Evolutionary conservation across 768 basidiomycete species (phyloP).

Genomic region (Suillus clintonianus): DNA sequence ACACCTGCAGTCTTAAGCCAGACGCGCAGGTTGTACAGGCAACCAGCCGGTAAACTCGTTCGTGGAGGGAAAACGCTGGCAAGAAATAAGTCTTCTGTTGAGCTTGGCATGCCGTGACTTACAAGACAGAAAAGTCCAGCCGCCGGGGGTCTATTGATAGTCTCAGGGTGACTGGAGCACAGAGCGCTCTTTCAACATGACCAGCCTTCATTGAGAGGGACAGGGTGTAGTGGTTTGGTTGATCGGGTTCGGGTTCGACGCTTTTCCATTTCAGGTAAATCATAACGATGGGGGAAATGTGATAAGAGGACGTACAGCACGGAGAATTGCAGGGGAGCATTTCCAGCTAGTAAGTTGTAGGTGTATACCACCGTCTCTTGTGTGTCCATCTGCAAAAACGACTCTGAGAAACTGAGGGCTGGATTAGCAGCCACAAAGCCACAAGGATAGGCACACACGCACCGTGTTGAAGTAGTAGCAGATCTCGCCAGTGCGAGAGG

Average conservation of each 20-base stretch:
- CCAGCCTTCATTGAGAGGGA: conserved; percentile 56
- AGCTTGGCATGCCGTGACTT: conserved; percentile 16
- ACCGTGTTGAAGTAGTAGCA: conserved; percentile 2
- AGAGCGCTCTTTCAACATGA: conserved; percentile 54
- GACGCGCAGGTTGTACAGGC: conserved; percentile 58
- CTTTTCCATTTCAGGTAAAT: conserved; percentile 28
- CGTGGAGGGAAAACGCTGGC: conserved; percentile 62
- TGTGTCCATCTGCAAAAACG: conserved; percentile 26
- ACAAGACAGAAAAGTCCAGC: conserved; percentile 68
- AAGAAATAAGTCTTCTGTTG: not conserved
- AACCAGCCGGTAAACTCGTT: conserved; percentile 51
- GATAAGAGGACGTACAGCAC: conserved; percentile 45
- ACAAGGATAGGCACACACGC: conserved; percentile 13
- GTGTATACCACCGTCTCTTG: conserved; percentile 39
- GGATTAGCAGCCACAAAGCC: conserved; percentile 10
- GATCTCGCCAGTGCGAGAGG: conserved; percentile 11
- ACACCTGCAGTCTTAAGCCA: conserved; percentile 61
- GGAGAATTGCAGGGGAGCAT: conserved; percentile 48
- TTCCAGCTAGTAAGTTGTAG: conserved; percentile 47
- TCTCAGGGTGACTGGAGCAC: conserved; percentile 47
- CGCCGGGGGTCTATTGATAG: conserved; percentile 53
- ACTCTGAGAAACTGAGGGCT: conserved; percentile 15
- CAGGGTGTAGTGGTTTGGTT: conserved; percentile 46
- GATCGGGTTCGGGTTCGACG: conserved; percentile 28
- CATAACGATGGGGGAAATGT: conserved; percentile 15